A percentile compares a stretch with the other conserved stretches of the same genome.
Evolutionary conservation across 306 rosid species (phyloP).

Genomic region (Ochetophila trinervis): DNA sequence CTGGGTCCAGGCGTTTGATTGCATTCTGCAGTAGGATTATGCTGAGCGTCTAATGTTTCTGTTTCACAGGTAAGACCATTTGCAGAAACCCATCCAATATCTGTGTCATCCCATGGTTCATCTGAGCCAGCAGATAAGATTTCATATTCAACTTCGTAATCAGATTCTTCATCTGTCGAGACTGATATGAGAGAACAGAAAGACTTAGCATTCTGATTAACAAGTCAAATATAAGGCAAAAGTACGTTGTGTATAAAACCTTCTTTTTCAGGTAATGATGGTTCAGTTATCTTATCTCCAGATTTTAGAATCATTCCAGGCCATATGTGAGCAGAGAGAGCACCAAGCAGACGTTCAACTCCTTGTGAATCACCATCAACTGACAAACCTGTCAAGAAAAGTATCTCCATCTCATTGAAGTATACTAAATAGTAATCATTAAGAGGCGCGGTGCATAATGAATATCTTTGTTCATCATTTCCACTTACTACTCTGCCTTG

Average conservation of each 20-base stretch:
- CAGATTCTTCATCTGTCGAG: slow-evolving; percentile 79
- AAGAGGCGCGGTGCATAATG: not conserved
- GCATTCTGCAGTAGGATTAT: slow-evolving; percentile 19
- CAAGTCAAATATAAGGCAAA: not conserved
- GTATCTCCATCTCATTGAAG: slow-evolving; percentile 1
- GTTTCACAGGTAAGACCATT: slow-evolving; percentile 32
- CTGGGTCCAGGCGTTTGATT: slow-evolving; percentile 26
- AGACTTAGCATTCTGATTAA: slow-evolving; percentile 12
- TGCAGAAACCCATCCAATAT: slow-evolving; percentile 58
- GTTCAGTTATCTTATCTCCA: slow-evolving; percentile 60
- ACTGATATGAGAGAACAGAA: slow-evolving; percentile 38
- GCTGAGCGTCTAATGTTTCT: slow-evolving; percentile 32
- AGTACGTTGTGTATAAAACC: slow-evolving; percentile 38
- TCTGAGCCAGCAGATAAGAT: slow-evolving; percentile 61
- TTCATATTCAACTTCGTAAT: slow-evolving; percentile 77
- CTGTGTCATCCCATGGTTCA: slow-evolving; percentile 65
- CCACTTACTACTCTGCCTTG: not conserved
- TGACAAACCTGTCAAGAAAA: slow-evolving; percentile 67
- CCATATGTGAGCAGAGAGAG: slow-evolving; percentile 93
- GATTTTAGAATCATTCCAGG: slow-evolving; percentile 85
- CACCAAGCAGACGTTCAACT: slow-evolving; percentile 77
- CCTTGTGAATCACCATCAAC: slow-evolving; percentile 83
- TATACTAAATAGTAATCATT: not conserved
- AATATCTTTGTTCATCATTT: not conserved
- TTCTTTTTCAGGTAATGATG: slow-evolving; percentile 57